Base-by-base conservation (phyloP, 1,284 basidiomycete genomes). In the Pascua guehoae region DNA sequence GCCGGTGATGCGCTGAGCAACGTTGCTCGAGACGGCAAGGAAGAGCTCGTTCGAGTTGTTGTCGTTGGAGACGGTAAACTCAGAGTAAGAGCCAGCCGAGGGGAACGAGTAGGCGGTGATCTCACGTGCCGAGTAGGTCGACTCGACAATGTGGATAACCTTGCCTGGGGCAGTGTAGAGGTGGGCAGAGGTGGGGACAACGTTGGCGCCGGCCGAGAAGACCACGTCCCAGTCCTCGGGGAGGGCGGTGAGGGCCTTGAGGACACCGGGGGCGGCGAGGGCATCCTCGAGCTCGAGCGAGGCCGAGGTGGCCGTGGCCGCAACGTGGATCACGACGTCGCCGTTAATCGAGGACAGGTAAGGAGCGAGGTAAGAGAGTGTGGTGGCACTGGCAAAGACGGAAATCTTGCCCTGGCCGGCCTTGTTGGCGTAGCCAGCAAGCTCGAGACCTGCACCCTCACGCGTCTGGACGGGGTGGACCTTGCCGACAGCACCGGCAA, bases 391-490 rank as follows among this genome's bases (percentile, higher is more conserved):
- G 16, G 73, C 74, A 53, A 79, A 77, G 39, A 79, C 72, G 18
- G 68, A 64, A 59, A 78, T 63, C 54, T 66, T 65, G 54, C 65
- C 70, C n/a, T 47, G 32, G 18, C 86, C 84, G 63, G 89, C 85
- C 67, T 76, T 76, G 16, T 63, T 63, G 45, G 73, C 64, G 60
- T 90, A 84, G 15, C 92, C 92, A 42, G 90, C 85, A 59, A 96
- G 80, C 67, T 84, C 85, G 55, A 91, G 78, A 15, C 92, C 92
- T 17, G 92, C 91, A 49, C 92, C 92, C 15, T 87, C 82, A 57
- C 92, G 82, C n/a, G 89, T 91, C 79, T 95, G 91, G 54, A 93
- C 79, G 54, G 83, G 78, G 58, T 88, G 80, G 10, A 88, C 84
- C 54, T 85, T 81, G 3, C 59, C 51, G 12, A 51, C 60, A n/a